phyloP scores from a whole-genome alignment of 192 early-diverging fungal species.

The Kickxella alabastrina region DNA sequence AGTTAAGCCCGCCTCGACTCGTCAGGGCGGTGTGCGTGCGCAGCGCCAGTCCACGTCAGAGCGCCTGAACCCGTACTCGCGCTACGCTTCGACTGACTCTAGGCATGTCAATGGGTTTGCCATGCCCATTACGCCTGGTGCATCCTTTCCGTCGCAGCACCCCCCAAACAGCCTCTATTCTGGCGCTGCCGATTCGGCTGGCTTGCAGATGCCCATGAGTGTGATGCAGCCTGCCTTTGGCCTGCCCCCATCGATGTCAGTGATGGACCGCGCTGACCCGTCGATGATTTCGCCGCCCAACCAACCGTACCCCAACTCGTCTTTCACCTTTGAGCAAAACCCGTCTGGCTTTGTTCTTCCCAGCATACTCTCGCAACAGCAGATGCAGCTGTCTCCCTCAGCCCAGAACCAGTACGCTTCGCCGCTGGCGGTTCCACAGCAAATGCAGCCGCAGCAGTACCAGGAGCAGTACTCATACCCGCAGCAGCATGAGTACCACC shows the following conservation, averaged over 20 bases:
- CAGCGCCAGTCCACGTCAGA: constrained; percentile 27
- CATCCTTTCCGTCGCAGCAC: constrained; percentile 20
- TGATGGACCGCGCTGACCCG: constrained; percentile 20
- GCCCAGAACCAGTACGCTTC: constrained; percentile 20
- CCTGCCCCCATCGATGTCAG: constrained; percentile 8
- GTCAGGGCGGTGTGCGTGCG: constrained; percentile 19
- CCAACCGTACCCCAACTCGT: constrained; percentile 12
- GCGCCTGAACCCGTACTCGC: constrained; percentile 35
- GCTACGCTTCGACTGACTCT: constrained; percentile 8
- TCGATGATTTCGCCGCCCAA: constrained; percentile 11
- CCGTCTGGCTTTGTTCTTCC: constrained; percentile 13
- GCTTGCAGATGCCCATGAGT: constrained; percentile 28
- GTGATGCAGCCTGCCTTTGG: constrained; percentile 22
- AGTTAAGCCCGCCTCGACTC: constrained; percentile 17
- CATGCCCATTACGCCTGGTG: constrained; percentile 14
- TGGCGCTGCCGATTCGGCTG: constrained; percentile 7
- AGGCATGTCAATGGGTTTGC: constrained; percentile 15
- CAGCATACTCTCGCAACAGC: constrained; percentile 22
- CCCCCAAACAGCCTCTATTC: constrained; percentile 5
- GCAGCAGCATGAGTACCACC: constrained; percentile 11
- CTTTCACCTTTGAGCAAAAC: constrained; percentile 28
- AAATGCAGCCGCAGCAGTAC: constrained; percentile 7
- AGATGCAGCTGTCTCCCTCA: constrained; percentile 9
- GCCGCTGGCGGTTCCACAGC: neutral
- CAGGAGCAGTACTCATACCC: constrained; percentile 6